A percentile compares a stretch with the other conserved stretches of the same genome.
These are phyloP conservation scores for Xylaria bambusicola DNA, from an alignment of 495 filamentous ascomycete species.

Conservation along the genomic window DNA sequence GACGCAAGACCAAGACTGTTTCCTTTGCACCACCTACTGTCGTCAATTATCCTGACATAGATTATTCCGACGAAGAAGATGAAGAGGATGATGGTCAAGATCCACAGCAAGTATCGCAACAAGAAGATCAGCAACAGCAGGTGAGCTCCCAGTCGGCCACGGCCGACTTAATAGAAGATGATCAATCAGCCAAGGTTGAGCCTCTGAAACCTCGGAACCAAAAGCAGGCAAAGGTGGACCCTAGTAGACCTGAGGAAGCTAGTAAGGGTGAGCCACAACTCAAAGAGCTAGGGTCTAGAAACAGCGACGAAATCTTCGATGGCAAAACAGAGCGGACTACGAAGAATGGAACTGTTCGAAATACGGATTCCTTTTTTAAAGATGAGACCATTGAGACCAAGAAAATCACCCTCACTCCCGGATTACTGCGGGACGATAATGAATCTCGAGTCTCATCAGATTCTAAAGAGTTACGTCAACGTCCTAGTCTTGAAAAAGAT, in stretches of 20 bases:
- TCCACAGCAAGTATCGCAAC: constrained; percentile 36
- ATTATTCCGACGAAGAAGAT: constrained; percentile 89
- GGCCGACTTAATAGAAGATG: constrained; percentile 38
- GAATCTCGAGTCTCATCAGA: constrained; percentile 61
- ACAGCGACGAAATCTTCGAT: constrained; percentile 72
- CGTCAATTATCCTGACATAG: constrained; percentile 86
- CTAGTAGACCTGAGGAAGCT: constrained; percentile 36
- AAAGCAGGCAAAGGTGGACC: constrained; percentile 46
- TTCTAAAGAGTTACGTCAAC: constrained; percentile 59
- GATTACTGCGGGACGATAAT: constrained; percentile 84
- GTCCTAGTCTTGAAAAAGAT: constrained; percentile 58
- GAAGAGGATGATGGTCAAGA: constrained; percentile 59
- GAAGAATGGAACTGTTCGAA: constrained; percentile 80
- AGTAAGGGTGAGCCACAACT: constrained; percentile 16
- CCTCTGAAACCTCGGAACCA: constrained; percentile 44
- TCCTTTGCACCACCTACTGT: constrained; percentile 85
- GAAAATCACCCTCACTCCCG: constrained; percentile 96
- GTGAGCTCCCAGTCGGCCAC: constrained; percentile 31
- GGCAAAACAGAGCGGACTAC: constrained; percentile 61
- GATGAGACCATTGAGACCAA: constrained; percentile 92
- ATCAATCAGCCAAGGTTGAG: constrained; percentile 53
- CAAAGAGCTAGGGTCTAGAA: constrained; percentile 41
- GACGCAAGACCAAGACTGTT: constrained; percentile 86
- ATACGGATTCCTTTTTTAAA: constrained; percentile 95
- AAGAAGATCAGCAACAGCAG: constrained; percentile 34